Evolutionary conservation across 2,329 filamentous ascomycete species (phyloP), one percentile per base, ranked within the genome.

Genomic region (Metarhizium brunneum): DNA sequence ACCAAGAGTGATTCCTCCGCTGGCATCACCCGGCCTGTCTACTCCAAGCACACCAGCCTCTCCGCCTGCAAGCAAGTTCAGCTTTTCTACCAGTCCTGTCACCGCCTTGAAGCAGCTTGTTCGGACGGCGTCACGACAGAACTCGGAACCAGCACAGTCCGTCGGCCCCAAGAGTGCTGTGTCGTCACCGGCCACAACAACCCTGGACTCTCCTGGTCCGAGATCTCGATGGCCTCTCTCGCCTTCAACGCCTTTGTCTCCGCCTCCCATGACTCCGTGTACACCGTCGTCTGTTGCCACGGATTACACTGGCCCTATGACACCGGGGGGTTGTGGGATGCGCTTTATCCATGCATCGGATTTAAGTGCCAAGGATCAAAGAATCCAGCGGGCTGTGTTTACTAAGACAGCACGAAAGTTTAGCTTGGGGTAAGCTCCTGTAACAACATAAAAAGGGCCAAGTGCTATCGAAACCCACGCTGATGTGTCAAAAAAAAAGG

Each of bases 331-430:
- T 16, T 78, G 77, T 54, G 77, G 77, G 35, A 69, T 83, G 60
- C 74, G 74, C 16, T 70, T 85, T 30, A 69, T 83, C 36, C 70
- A 82, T 62, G 70, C 76, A 30, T 69, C 72, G 35, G 64, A 73
- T 1, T 64, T 84, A 35, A 72, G 74, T 4, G 63, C 70, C 2
- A 74, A 73, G 50, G 76, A 77, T 2, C 76, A 79, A 57, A 76
- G 72, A 63, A 68, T 71, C 2, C 68, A 85, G 40, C 73, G 70
- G 16, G 67, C 72, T 11, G 74, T 76, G 1, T 71, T 85, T 25
- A 68, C 72, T 40, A 83, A 79, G 62, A 79, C 82, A 4, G 76
- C 76, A 58, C 75, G 71, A 54, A 81, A 76, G 58, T 70, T 67
- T 51, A 57, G 60, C 42, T 68, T 76, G 49, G 73, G 73, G 71